Evolutionary conservation across 2,329 filamentous ascomycete species (phyloP), one percentile per base, ranked within the genome.

Genomic region (Penicillium sp.): DNA sequence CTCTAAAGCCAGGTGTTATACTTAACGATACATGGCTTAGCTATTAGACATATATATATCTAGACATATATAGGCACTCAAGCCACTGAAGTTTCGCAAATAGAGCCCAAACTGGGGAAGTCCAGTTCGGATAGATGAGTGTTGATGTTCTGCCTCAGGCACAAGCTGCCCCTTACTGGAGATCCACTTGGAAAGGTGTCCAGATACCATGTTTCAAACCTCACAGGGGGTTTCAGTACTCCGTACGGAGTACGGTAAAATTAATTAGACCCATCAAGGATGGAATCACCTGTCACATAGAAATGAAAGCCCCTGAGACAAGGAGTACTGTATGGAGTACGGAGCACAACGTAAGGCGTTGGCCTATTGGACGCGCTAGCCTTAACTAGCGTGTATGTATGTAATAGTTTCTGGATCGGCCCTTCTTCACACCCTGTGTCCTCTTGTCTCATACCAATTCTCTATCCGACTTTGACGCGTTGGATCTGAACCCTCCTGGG

Each of bases 351-450:
- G 44, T 31, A 50, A 50, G 51, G 51, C 46, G 31, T 38, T 44
- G 23, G 35, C 32, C 52, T 46, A 55, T 46, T 55, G 40, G 39
- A 50, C 44, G 35, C 52, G 47, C 52, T 55, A 55, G 47, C 31
- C 31, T 34, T 8, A n/a, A 51, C 52, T 55, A 55, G 52, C 52
- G 52, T n/a, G 35, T 34, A 55, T 51, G 47, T 55, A 55, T 51
- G 52, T 55, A 55, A 55, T 55, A 50, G 54, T 56, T 52, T 56
- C 44, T 55, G 40, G 35, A 55, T 40, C 27, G 27, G 34, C 47
- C 29, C 50, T 52, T 52, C 42, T 47, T 47, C 49, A 52, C 42
- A 37, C 29, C 41, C 29, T 34, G 37, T 47, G 50, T 44, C 38
- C 38, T 40, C 41, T 50, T 42, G 39, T 46, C 39, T 38, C 31